Conservation (phyloP, 2,329 filamentous ascomycete genomes). For the Pseudocercospora ulei region DNA sequence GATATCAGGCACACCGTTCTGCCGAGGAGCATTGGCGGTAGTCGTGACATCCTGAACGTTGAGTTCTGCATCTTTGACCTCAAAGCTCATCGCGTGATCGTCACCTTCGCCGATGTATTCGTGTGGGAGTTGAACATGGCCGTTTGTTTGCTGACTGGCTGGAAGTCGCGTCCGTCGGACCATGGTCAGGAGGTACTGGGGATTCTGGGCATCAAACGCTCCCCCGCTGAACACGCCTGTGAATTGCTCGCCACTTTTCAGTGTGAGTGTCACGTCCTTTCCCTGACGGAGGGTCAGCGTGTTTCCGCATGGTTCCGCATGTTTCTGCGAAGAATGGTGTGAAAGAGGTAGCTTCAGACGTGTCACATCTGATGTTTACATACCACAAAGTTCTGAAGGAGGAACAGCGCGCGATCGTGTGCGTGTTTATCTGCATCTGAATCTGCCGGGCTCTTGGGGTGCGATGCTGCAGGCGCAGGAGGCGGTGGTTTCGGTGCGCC, state of each 20-base stretch:
- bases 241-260: conserved; percentile 53
- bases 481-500: conserved; percentile 39
- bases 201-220: conserved; percentile 44
- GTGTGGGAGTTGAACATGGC: conserved; percentile 35
- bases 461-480: conserved; percentile 19
- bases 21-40: conserved; percentile 43
- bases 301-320: too few species aligned
- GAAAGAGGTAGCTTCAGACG: conserved; percentile 69
- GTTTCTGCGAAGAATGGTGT: too few species aligned
- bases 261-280: conserved; percentile 46
- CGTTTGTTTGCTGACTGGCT: conserved; percentile 41
- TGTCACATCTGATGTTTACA: too few species aligned
- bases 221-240: conserved; percentile 53
- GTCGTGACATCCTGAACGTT: conserved; percentile 47
- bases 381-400: conserved; percentile 52
- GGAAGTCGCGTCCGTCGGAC: conserved; percentile 44
- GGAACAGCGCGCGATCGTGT: conserved; percentile 51
- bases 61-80: conserved; percentile 53
- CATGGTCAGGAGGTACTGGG: conserved; percentile 56
- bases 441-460: conserved; percentile 37
- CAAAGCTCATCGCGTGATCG: conserved; percentile 50
- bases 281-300: conserved; percentile 41
- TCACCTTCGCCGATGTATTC: conserved; percentile 43
- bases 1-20: conserved; percentile 53
- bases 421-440: conserved; percentile 49